Evolutionary conservation across 169 alveolate species (phyloP).

Genomic region (Plasmodium cynomolgi): DNA sequence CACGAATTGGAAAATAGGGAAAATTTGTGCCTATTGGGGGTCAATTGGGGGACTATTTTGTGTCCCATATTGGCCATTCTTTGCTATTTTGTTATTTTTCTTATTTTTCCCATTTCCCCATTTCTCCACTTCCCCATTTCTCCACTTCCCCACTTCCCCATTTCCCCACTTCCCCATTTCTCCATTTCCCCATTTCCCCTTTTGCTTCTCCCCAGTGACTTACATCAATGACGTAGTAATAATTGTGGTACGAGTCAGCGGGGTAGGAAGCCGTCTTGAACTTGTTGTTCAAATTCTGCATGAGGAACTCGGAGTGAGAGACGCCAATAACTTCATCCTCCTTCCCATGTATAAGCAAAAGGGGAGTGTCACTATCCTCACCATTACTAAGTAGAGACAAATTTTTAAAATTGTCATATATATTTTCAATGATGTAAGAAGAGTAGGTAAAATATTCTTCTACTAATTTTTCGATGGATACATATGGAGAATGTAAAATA

Average conservation of each 20-base stretch:
- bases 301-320: slow-evolving; percentile 85
- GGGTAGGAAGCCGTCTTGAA: slow-evolving; percentile 82
- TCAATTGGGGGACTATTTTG: neutral
- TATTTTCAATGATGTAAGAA: slow-evolving; percentile 65
- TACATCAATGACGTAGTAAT: slow-evolving; percentile 82
- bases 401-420: slow-evolving; percentile 64
- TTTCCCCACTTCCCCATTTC: neutral
- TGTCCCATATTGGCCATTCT: neutral
- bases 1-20: neutral
- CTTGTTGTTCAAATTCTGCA: slow-evolving; percentile 78
- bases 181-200: neutral
- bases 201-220: neutral
- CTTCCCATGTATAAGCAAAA: slow-evolving; percentile 86
- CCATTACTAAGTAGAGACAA: slow-evolving; percentile 42
- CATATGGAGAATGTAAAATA: slow-evolving; percentile 88
- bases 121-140: neutral
- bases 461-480: slow-evolving; percentile 85
- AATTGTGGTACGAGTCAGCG: slow-evolving; percentile 80
- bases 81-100: neutral
- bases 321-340: slow-evolving; percentile 87
- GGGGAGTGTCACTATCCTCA: slow-evolving; percentile 79
- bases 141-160: neutral
- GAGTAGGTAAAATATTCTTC: slow-evolving; percentile 79
- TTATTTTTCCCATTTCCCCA: neutral
- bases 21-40: neutral